Percentiles rank a stretch among this genome's conserved stretches.
Evolutionary conservation across 345 rosid species (phyloP).

Genomic region (Pugionium dolabratum): DNA sequence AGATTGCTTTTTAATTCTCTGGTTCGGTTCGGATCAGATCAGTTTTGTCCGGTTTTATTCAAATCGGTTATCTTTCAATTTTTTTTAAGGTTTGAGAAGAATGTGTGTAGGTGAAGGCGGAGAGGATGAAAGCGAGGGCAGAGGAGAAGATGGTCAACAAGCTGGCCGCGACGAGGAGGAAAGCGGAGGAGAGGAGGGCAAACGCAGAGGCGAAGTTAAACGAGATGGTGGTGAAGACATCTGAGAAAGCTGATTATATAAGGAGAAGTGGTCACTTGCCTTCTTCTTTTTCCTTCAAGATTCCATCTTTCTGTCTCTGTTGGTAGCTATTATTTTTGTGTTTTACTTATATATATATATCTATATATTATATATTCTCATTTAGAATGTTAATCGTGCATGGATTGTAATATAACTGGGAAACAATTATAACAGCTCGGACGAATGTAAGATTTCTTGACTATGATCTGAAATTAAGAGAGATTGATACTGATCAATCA

Average conservation of each 20-base stretch:
- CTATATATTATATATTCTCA: neutral
- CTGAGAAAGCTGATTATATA: slow-evolving; percentile 77
- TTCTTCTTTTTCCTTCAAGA: slow-evolving; percentile 65
- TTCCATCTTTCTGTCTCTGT: slow-evolving; percentile 73
- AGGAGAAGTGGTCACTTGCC: slow-evolving; percentile 88
- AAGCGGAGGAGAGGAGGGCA: slow-evolving; percentile 83
- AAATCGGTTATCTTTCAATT: no score
- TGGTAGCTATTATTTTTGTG: slow-evolving; percentile 48
- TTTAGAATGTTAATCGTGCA: slow-evolving; percentile 27
- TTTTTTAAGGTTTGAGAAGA: neutral
- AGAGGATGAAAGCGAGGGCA: slow-evolving; percentile 83
- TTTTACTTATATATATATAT: neutral
- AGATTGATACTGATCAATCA: no score
- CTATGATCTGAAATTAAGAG: no score
- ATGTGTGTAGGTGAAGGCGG: slow-evolving; percentile 68
- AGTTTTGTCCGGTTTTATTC: no score
- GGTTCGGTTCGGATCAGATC: no score
- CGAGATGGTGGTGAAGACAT: slow-evolving; percentile 74
- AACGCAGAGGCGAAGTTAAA: slow-evolving; percentile 78
- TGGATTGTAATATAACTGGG: slow-evolving; percentile 11
- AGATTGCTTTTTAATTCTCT: no score
- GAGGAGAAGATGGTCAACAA: slow-evolving; percentile 71
- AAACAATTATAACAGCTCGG: no score
- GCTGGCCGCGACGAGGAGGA: slow-evolving; percentile 68
- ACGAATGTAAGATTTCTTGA: no score